These are phyloP conservation scores for Candida tallmaniae DNA, from an alignment of 805 yeast genomes.

Conservation along the genomic window DNA sequence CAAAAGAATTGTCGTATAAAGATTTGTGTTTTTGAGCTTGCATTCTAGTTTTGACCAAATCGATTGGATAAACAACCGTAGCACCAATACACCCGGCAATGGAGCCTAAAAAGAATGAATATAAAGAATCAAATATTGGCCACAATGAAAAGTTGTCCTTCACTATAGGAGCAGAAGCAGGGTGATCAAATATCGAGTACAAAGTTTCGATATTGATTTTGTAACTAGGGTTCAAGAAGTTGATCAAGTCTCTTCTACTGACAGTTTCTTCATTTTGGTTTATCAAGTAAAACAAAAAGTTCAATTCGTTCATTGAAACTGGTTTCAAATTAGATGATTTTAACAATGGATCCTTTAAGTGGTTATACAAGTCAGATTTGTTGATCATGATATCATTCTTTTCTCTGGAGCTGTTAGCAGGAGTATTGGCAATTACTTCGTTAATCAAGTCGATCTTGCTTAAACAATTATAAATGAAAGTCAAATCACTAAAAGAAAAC, in stretches of 20 bases:
- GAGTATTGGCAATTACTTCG: slow-evolving; percentile 43
- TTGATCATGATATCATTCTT: slow-evolving; percentile 39
- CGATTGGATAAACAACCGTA: slow-evolving; percentile 96
- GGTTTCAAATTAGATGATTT: slow-evolving; percentile 42
- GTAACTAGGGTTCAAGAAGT: slow-evolving; percentile 55
- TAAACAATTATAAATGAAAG: slow-evolving; percentile 37
- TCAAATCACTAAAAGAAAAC: slow-evolving; percentile 35
- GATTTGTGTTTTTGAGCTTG: slow-evolving; percentile 83
- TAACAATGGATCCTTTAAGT: slow-evolving; percentile 40
- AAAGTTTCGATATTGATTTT: slow-evolving; percentile 32
- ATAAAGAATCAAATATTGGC: slow-evolving; percentile 64
- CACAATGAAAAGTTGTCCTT: slow-evolving; percentile 39
- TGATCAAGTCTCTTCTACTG: slow-evolving; percentile 38
- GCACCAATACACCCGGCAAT: slow-evolving; percentile 98
- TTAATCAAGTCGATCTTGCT: slow-evolving; percentile 40
- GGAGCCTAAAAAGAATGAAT: slow-evolving; percentile 87
- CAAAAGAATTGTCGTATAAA: slow-evolving; percentile 73
- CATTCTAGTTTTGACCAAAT: slow-evolving; percentile 93
- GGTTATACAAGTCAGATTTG: slow-evolving; percentile 36
- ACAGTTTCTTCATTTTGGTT: slow-evolving; percentile 35
- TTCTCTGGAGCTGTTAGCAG: slow-evolving; percentile 35
- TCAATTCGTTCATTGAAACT: slow-evolving; percentile 34
- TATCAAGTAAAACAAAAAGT: slow-evolving; percentile 38
- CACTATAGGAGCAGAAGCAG: slow-evolving; percentile 31
- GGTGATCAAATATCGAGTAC: slow-evolving; percentile 37